Evolutionary conservation across 768 basidiomycete genomes (phyloP).

Genomic region (Floccularia luteovirens): DNA sequence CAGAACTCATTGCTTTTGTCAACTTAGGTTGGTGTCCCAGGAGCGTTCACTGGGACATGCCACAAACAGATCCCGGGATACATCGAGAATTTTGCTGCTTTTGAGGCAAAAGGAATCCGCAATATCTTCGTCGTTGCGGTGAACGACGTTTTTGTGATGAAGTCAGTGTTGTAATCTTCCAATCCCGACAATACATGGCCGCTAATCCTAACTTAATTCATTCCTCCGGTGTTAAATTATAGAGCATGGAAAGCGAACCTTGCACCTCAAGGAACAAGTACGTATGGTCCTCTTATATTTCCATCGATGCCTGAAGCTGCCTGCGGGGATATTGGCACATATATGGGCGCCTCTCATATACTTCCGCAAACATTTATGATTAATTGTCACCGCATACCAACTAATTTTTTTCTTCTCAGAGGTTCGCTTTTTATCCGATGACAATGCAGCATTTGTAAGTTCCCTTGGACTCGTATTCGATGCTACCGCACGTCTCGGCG

Average conservation of each 20-base stretch:
- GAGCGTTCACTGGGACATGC: constrained; percentile 72
- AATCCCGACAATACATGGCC: background rate
- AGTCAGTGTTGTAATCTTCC: constrained; percentile 21
- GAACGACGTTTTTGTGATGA: constrained; percentile 74
- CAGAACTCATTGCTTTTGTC: background rate
- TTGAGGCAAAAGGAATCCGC: constrained; percentile 71
- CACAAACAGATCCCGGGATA: constrained; percentile 57
- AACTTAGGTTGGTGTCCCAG: constrained; percentile 62
- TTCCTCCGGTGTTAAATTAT: too few relatives aligned
- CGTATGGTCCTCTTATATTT: constrained; percentile 11
- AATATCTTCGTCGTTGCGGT: constrained; percentile 67
- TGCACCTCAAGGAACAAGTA: constrained; percentile 49
- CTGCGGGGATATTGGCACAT: too few relatives aligned
- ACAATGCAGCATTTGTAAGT: constrained; percentile 49
- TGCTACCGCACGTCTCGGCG: constrained; percentile 54
- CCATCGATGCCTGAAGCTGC: too few relatives aligned
- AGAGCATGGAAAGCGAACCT: constrained; percentile 66
- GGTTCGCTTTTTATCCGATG: constrained; percentile 61
- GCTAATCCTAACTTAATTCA: background rate
- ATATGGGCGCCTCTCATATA: too few relatives aligned
- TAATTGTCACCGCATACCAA: too few relatives aligned
- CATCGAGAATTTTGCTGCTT: constrained; percentile 57
- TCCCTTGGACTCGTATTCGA: constrained; percentile 56
- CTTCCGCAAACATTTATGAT: too few relatives aligned
- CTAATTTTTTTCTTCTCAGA: constrained; percentile 18